Evolutionary conservation across 176 grass and related monocot species (phyloP).

Genomic region (Themeda triandra): DNA sequence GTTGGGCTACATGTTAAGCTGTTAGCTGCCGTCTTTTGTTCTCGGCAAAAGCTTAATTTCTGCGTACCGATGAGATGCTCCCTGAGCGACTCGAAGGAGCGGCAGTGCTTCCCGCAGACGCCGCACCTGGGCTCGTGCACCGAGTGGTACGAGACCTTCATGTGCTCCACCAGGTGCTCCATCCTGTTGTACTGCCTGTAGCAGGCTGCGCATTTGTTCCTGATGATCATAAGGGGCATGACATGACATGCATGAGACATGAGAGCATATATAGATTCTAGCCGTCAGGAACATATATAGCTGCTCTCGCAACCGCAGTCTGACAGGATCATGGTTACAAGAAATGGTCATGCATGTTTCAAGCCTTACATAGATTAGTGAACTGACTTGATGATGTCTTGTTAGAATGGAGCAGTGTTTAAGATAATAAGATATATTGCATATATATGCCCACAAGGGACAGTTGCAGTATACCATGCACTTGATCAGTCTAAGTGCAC

Average conservation of each 20-base stretch:
- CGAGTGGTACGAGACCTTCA: constrained; percentile 83
- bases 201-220: constrained; percentile 94
- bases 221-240: background rate
- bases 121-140: constrained; percentile 81
- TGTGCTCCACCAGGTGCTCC: constrained; percentile 93
- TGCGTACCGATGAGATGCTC: constrained; percentile 82
- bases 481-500: background rate
- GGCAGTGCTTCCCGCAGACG: constrained; percentile 81
- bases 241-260: background rate
- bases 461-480: background rate
- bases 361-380: background rate
- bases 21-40: background rate
- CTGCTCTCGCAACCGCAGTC: background rate
- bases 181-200: constrained; percentile 86
- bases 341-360: background rate
- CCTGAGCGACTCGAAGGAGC: constrained; percentile 84
- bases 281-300: background rate
- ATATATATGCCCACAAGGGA: background rate
- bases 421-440: background rate
- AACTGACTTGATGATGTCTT: background rate
- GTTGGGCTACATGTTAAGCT: background rate
- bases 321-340: background rate
- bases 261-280: background rate
- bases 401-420: background rate
- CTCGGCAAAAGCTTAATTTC: background rate